Conservation (phyloP, 73 alveolate species). For the Uronychia setigera region DNA sequence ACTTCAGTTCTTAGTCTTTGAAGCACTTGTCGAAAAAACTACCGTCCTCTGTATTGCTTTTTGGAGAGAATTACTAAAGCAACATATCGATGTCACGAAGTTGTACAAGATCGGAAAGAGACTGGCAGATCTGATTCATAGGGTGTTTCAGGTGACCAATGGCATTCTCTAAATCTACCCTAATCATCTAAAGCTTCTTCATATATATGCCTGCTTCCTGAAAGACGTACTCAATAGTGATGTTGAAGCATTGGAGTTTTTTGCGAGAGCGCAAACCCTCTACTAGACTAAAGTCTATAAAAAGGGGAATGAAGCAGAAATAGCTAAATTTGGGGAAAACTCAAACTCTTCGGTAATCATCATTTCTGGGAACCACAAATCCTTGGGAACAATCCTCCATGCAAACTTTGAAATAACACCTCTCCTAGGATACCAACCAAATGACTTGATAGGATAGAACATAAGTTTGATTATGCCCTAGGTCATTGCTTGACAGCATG, state of each 20-base stretch:
- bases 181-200: neutral
- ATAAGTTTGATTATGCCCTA: neutral
- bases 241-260: neutral
- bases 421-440: neutral
- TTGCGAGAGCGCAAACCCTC: neutral
- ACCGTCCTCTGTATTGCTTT: neutral
- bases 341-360: neutral
- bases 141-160: neutral
- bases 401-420: neutral
- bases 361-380: neutral
- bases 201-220: neutral
- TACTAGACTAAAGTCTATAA: neutral
- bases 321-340: slow-evolving; percentile 5
- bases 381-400: neutral
- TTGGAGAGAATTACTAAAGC: slow-evolving; percentile 1
- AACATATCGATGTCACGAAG: neutral
- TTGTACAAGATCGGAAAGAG: neutral
- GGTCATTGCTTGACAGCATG: neutral
- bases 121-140: neutral
- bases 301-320: neutral
- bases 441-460: neutral
- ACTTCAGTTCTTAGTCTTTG: neutral
- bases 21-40: neutral
- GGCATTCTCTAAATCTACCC: neutral
- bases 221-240: neutral